A percentile compares a stretch with the other conserved stretches of the same genome.
phyloP scores from a whole-genome alignment of 441 rosid genomes.

The Flueggea neowawraea region DNA sequence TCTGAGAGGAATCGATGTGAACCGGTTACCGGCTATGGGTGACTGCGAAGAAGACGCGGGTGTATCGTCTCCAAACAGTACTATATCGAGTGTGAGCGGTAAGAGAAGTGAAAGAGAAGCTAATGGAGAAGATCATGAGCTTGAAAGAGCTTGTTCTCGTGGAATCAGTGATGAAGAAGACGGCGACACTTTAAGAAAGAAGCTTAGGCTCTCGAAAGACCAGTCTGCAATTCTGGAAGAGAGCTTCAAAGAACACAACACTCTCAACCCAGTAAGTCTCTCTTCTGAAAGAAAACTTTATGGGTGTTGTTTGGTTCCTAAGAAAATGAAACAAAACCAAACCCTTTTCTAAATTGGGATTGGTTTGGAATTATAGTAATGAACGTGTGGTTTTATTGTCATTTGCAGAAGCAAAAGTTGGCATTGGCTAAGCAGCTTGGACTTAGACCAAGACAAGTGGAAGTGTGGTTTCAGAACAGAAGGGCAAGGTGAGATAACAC shows the following conservation, averaged over 20 bases:
- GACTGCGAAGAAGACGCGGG: conserved; percentile 84
- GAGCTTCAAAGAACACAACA: conserved; percentile 86
- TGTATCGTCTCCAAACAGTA: conserved; percentile 69
- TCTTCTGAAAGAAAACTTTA: no score
- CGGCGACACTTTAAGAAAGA: conserved; percentile 90
- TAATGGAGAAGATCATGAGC: conserved; percentile 56
- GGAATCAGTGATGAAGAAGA: conserved; percentile 81
- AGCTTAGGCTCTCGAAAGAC: conserved; percentile 85
- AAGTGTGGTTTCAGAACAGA: conserved; percentile 99
- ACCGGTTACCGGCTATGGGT: conserved; percentile 53
- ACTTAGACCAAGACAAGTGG: conserved; percentile 85
- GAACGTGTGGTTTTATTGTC: neutral
- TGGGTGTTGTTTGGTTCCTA: no score
- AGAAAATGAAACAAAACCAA: no score
- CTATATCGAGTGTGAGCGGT: conserved; percentile 13
- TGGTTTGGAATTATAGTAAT: no score
- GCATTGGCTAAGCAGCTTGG: conserved; percentile 91
- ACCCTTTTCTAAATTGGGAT: no score
- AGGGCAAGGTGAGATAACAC: conserved; percentile 75
- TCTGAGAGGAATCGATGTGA: conserved; percentile 81
- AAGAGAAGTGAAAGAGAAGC: conserved; percentile 83
- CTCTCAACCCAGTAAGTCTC: conserved; percentile 40
- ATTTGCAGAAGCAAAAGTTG: conserved; percentile 72
- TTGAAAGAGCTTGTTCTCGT: conserved; percentile 60
- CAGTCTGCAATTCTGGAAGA: conserved; percentile 94